phyloP scores from a whole-genome alignment of 1,284 basidiomycete species.

The Meira nashicola region DNA sequence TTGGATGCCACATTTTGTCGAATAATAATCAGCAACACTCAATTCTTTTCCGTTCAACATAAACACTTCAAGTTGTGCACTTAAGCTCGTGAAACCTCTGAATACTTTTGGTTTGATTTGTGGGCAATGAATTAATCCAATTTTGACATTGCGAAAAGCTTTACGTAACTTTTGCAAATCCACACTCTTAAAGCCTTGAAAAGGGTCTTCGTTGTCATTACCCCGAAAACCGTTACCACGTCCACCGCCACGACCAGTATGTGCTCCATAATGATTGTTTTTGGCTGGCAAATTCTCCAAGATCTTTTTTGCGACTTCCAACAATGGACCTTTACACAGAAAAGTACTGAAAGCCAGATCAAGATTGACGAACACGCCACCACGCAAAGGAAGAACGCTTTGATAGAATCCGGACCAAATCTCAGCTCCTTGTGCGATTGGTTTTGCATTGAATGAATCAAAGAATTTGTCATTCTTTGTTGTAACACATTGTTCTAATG shows the following conservation, averaged over 20 bases:
- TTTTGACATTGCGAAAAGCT: constrained; percentile 22
- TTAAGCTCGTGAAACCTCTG: constrained; percentile 24
- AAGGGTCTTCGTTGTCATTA: constrained; percentile 2
- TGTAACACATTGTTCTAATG: no score
- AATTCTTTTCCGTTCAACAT: constrained; percentile 3
- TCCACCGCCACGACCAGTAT: constrained; percentile 13
- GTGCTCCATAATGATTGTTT: no score
- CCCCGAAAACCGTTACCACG: constrained; percentile 18
- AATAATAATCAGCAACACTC: background rate
- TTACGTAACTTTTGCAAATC: constrained; percentile 31
- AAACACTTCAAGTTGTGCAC: constrained; percentile 24
- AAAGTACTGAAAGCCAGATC: constrained; percentile 37
- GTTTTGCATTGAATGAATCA: constrained; percentile 15
- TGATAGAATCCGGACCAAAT: constrained; percentile 36
- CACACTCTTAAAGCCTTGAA: constrained; percentile 9
- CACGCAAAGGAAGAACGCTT: constrained; percentile 28
- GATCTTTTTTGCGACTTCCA: constrained; percentile 23
- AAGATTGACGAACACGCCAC: constrained; percentile 37
- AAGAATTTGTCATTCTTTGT: constrained; percentile 19
- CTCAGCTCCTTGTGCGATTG: constrained; percentile 28
- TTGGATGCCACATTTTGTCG: background rate
- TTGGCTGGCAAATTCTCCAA: constrained; percentile 10
- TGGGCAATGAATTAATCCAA: constrained; percentile 29
- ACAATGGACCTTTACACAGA: constrained; percentile 23
- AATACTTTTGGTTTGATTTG: constrained; percentile 31